A percentile compares a stretch with the other conserved stretches of the same genome.
These are phyloP conservation scores for Geotrichum ghanense DNA, from an alignment of 805 yeast genomes.

Conservation along the genomic window DNA sequence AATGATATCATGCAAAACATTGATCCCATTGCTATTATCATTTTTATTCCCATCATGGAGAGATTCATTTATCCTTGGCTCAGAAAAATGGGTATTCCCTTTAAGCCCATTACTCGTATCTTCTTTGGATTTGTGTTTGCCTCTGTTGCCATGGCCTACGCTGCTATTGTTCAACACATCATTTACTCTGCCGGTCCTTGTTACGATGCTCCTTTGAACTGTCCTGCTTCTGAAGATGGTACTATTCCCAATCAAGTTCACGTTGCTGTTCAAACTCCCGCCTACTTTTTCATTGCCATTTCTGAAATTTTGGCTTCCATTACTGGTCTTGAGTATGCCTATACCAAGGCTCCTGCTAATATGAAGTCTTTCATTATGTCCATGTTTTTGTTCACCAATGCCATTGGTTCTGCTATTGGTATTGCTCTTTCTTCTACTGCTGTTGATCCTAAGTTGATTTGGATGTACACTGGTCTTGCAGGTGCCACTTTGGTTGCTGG, in stretches of 20 bases:
- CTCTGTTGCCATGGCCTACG: slow-evolving; percentile 56
- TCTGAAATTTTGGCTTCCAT: slow-evolving; percentile 72
- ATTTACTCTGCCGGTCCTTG: slow-evolving; percentile 67
- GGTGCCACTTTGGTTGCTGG: slow-evolving; percentile 51
- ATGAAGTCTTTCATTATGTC: slow-evolving; percentile 56
- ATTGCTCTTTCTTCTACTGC: slow-evolving; percentile 60
- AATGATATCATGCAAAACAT: slow-evolving; percentile 70
- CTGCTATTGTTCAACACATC: slow-evolving; percentile 62
- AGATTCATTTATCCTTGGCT: slow-evolving; percentile 43
- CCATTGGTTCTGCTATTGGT: slow-evolving; percentile 70
- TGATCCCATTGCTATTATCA: slow-evolving; percentile 62
- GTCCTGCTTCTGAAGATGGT: slow-evolving; percentile 26
- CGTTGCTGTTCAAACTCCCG: slow-evolving; percentile 63
- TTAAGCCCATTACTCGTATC: slow-evolving; percentile 64
- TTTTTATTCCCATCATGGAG: slow-evolving; percentile 69
- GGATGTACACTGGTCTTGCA: slow-evolving; percentile 59
- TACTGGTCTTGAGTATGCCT: slow-evolving; percentile 77
- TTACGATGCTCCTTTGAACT: slow-evolving; percentile 48
- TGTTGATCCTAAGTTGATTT: slow-evolving; percentile 55
- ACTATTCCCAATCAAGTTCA: slow-evolving; percentile 42
- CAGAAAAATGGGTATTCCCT: slow-evolving; percentile 37
- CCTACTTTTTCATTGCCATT: slow-evolving; percentile 60
- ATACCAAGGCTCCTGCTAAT: slow-evolving; percentile 64
- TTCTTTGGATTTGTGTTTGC: slow-evolving; percentile 59
- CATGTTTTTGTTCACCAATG: slow-evolving; percentile 55